These are phyloP conservation scores for Prunus armeniaca DNA, from an alignment of 306 rosid genomes.

Conservation along the genomic window DNA sequence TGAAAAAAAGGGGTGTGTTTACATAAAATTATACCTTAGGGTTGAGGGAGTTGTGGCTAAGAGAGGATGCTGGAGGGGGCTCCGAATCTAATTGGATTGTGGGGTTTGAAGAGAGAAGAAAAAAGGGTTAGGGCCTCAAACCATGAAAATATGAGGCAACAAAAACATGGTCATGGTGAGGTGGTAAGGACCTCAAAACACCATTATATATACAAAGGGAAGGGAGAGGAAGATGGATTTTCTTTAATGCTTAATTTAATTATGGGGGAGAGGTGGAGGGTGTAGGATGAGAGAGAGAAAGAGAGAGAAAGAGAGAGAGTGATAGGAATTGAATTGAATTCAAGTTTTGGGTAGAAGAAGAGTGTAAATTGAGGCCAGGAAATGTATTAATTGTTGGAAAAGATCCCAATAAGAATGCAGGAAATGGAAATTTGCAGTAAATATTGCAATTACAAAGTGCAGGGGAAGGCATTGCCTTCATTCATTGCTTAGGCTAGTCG, in stretches of 20 bases:
- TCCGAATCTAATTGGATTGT: not conserved
- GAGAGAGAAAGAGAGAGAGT: conserved; percentile 37
- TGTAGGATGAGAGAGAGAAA: conserved; percentile 31
- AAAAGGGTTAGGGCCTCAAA: conserved; percentile 11
- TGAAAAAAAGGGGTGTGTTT: not conserved
- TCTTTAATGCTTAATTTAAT: conserved; percentile 64
- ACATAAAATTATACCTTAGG: not conserved
- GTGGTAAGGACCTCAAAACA: conserved; percentile 35
- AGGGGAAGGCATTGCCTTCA: conserved; percentile 53
- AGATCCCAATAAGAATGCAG: conserved; percentile 66
- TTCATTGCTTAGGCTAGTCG: conserved; percentile 69
- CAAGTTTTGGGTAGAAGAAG: conserved; percentile 72
- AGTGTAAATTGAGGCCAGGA: conserved; percentile 78
- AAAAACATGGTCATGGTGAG: conserved; percentile 29
- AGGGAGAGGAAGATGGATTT: conserved; percentile 43
- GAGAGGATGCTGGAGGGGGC: not conserved
- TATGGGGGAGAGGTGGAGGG: conserved; percentile 57
- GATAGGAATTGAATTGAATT: conserved; percentile 37
- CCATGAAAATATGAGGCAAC: conserved; percentile 18
- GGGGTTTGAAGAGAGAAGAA: conserved; percentile 7
- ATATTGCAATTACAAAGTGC: conserved; percentile 58
- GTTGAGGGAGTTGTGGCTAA: not conserved
- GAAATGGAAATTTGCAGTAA: conserved; percentile 76
- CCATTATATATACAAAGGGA: conserved; percentile 48
- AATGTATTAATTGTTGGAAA: conserved; percentile 71